Conservation (phyloP, 2,329 filamentous ascomycete species). For the Xenosphaeropsis pyriputrescens region DNA sequence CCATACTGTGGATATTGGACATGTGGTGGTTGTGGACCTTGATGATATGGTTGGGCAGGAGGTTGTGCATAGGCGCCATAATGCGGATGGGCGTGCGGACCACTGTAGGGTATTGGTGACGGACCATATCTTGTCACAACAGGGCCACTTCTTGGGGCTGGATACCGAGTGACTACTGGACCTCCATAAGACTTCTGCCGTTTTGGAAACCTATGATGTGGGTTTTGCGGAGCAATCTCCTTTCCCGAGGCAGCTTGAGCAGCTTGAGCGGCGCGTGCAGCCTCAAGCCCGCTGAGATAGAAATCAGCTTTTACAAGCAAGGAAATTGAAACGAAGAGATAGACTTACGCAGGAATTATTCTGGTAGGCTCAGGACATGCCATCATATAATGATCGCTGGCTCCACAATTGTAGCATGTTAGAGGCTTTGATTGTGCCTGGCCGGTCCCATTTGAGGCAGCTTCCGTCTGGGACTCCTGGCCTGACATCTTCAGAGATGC, state of each 20-base stretch:
- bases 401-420: conserved; percentile 39
- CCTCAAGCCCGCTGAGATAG: conserved; percentile 3
- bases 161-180: conserved; percentile 9
- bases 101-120: conserved; percentile 2
- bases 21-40: not conserved
- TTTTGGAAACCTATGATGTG: conserved; percentile 11
- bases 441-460: conserved; percentile 2
- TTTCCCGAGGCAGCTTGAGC: conserved; percentile 1
- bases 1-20: not conserved
- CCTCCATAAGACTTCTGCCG: conserved; percentile 12
- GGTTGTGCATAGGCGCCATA: conserved; percentile 6
- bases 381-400: conserved; percentile 33
- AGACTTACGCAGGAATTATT: conserved; percentile 33
- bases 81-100: not conserved
- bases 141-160: conserved; percentile 3
- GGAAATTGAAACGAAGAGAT: conserved; percentile 2
- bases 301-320: conserved; percentile 1
- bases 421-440: conserved; percentile 13
- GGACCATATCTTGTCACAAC: conserved; percentile 5
- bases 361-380: conserved; percentile 36
- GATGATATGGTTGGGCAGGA: not conserved
- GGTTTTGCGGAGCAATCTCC: conserved; percentile 2
- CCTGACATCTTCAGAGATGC: no score
- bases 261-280: conserved; percentile 4
- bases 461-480: no score